Evolutionary conservation across 768 basidiomycete genomes (phyloP).

Genomic region (Tricholomella constricta): DNA sequence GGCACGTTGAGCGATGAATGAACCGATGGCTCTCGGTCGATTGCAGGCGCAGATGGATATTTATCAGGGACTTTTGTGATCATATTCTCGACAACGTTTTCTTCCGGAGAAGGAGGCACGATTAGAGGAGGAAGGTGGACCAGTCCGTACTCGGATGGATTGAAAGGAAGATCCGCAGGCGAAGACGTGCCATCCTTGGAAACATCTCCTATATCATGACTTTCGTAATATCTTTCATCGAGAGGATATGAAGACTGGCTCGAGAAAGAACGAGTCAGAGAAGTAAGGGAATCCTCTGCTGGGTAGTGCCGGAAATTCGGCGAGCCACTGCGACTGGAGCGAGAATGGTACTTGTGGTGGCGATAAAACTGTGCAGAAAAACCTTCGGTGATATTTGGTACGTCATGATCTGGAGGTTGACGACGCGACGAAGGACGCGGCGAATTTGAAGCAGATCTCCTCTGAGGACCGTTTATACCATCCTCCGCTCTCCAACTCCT

Average conservation of each 20-base stretch:
- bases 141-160: constrained; percentile 41
- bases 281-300: constrained; percentile 17
- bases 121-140: constrained; percentile 42
- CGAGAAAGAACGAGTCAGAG: constrained; percentile 21
- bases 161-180: constrained; percentile 29
- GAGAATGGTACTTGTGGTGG: constrained; percentile 4
- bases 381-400: no score
- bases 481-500: no score
- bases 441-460: no score
- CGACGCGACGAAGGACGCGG: no score
- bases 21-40: constrained; percentile 16
- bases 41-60: constrained; percentile 6
- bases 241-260: constrained; percentile 9
- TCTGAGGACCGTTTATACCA: no score
- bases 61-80: background rate
- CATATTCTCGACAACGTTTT: background rate
- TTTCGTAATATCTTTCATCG: background rate
- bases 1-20: constrained; percentile 5
- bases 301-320: constrained; percentile 38
- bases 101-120: constrained; percentile 13
- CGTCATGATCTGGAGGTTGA: no score
- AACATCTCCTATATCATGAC: background rate
- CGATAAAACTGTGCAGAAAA: constrained; percentile 1
- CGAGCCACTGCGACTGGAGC: constrained; percentile 3
- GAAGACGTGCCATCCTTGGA: background rate